phyloP scores from a whole-genome alignment of 106 monocot genomes.

The Ottelia alismoides region DNA sequence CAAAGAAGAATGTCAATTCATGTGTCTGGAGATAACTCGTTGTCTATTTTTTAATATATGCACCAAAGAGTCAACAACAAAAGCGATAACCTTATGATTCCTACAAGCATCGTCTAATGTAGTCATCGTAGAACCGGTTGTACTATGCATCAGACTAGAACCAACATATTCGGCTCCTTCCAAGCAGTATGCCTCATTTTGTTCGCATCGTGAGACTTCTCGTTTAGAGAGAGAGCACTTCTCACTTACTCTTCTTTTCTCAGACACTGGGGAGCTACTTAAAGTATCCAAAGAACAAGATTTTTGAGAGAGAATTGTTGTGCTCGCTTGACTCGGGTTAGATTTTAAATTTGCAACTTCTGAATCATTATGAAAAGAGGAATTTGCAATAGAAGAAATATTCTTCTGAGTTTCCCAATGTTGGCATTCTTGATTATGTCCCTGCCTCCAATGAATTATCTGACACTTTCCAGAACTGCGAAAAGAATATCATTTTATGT shows the following conservation, averaged over 20 bases:
- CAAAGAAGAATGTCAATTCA: too few relatives aligned
- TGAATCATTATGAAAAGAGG: neutral
- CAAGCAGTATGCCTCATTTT: conserved; percentile 4
- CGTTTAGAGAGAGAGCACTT: too few relatives aligned
- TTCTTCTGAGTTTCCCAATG: conserved; percentile 12
- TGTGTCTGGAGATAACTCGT: too few relatives aligned
- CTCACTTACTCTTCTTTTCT: too few relatives aligned
- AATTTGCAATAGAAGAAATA: neutral
- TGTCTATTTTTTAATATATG: too few relatives aligned
- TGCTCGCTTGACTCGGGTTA: neutral
- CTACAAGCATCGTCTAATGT: conserved; percentile 14
- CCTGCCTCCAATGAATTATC: conserved; percentile 98
- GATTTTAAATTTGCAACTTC: neutral
- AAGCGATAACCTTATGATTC: conserved; percentile 24
- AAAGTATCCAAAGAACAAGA: too few relatives aligned
- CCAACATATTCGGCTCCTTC: conserved; percentile 9
- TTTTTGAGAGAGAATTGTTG: neutral
- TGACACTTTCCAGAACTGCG: conserved; percentile 93
- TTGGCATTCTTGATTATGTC: conserved; percentile 79
- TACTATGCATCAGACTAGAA: conserved; percentile 3
- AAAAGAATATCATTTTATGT: conserved; percentile 3
- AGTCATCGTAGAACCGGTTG: conserved; percentile 11
- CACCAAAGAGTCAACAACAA: conserved; percentile 1
- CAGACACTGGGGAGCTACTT: too few relatives aligned
- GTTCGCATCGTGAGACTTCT: conserved; percentile 16